Evolutionary conservation across 305 asterid species (phyloP).

Genomic region (Stenogyne calaminthoides): DNA sequence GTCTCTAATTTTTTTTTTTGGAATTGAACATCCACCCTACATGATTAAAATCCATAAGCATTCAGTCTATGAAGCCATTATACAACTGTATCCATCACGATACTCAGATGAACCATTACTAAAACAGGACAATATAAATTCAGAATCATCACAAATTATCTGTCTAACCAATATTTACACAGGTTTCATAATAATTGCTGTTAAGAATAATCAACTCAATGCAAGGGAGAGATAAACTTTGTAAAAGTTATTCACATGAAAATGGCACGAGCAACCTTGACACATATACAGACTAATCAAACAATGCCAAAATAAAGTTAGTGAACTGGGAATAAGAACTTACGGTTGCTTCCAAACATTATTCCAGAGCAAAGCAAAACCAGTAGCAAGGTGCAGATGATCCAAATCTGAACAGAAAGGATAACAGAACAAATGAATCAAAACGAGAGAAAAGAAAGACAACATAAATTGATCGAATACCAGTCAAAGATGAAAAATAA

Average conservation of each 20-base stretch:
- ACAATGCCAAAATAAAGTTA: not conserved
- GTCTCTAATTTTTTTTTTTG: conserved; percentile 2
- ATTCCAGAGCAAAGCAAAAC: conserved; percentile 31
- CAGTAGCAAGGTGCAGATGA: conserved; percentile 23
- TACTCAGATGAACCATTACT: conserved; percentile 17
- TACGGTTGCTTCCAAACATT: conserved; percentile 69
- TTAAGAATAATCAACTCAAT: not conserved
- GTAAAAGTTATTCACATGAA: not conserved
- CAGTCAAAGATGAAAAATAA: not conserved
- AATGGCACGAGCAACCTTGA: conserved; percentile 3
- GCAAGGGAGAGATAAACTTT: not conserved
- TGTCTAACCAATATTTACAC: conserved; percentile 15
- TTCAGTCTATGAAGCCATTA: not conserved
- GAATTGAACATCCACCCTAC: not conserved
- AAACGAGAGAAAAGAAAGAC: not conserved
- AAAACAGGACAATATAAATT: conserved; percentile 17
- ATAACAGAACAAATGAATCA: conserved; percentile 14
- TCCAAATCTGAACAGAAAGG: conserved; percentile 34
- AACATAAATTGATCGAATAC: not conserved
- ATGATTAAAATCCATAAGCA: not conserved
- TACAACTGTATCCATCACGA: conserved; percentile 6
- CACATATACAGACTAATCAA: conserved; percentile 9
- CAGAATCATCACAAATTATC: not conserved
- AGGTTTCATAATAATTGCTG: not conserved
- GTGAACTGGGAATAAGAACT: conserved; percentile 24